Evolutionary conservation across 257 asterid genomes (phyloP).

Genomic region (Solanum okadae): DNA sequence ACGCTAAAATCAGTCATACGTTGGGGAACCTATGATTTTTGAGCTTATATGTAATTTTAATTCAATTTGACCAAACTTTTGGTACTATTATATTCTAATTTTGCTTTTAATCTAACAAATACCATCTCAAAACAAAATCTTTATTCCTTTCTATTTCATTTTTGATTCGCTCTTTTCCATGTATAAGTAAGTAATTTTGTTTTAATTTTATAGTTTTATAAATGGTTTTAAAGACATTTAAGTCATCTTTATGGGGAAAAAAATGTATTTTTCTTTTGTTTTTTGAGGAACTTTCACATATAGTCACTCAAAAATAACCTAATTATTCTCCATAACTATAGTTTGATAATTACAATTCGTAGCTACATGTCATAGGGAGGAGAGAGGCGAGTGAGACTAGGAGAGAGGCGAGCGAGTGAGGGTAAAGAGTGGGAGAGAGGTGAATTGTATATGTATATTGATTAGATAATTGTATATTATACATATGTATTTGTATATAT

Average conservation of each 20-base stretch:
- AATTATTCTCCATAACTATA: too few relatives aligned
- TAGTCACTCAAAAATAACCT: too few relatives aligned
- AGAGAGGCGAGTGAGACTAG: too few relatives aligned
- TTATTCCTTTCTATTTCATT: background rate
- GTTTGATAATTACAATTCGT: too few relatives aligned
- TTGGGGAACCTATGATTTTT: background rate
- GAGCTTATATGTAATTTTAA: background rate
- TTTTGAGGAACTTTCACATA: too few relatives aligned
- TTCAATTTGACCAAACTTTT: background rate
- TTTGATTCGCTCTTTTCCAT: background rate
- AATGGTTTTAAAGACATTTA: background rate
- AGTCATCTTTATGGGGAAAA: background rate
- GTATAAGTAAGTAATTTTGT: background rate
- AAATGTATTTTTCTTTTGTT: background rate
- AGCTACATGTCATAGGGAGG: too few relatives aligned
- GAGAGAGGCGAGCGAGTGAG: too few relatives aligned
- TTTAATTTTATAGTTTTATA: background rate
- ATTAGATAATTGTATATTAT: too few relatives aligned
- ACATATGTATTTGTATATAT: too few relatives aligned
- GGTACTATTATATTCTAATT: background rate
- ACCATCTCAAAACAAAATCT: background rate
- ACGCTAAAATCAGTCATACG: background rate
- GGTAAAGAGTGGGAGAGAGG: too few relatives aligned
- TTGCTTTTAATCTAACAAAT: background rate
- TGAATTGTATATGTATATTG: too few relatives aligned